Conservation (phyloP, 2,329 filamentous ascomycete genomes). For the Cadophora gregata region DNA sequence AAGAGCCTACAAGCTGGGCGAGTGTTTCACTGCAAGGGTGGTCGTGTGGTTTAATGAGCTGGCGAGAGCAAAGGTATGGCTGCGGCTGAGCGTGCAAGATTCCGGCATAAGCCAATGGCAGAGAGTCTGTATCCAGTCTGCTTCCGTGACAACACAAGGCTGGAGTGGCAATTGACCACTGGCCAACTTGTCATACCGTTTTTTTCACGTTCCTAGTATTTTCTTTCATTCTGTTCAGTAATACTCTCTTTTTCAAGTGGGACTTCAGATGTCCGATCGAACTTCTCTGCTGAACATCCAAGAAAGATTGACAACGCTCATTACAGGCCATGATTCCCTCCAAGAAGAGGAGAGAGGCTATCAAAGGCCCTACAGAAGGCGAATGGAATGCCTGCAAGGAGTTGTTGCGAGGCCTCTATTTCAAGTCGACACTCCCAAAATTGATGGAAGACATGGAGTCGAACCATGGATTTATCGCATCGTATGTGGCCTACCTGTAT, state of each 20-base stretch:
- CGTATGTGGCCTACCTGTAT: background rate
- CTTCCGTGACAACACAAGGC: background rate
- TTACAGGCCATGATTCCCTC: background rate
- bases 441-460: conserved; percentile 9
- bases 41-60: background rate
- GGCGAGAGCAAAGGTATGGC: background rate
- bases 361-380: background rate
- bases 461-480: background rate
- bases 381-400: background rate
- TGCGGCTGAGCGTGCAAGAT: background rate
- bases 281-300: background rate
- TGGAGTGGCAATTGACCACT: background rate
- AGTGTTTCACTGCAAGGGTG: background rate
- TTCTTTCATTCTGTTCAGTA: background rate
- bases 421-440: background rate
- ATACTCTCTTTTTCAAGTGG: background rate
- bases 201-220: background rate
- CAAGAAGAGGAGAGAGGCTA: background rate
- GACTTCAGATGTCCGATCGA: background rate
- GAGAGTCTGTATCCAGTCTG: background rate
- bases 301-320: background rate
- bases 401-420: background rate
- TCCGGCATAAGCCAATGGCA: conserved; percentile 1
- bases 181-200: background rate
- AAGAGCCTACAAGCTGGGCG: background rate